Conservation (phyloP, 1,284 basidiomycete species). For the Leucoagaricus sp. region DNA sequence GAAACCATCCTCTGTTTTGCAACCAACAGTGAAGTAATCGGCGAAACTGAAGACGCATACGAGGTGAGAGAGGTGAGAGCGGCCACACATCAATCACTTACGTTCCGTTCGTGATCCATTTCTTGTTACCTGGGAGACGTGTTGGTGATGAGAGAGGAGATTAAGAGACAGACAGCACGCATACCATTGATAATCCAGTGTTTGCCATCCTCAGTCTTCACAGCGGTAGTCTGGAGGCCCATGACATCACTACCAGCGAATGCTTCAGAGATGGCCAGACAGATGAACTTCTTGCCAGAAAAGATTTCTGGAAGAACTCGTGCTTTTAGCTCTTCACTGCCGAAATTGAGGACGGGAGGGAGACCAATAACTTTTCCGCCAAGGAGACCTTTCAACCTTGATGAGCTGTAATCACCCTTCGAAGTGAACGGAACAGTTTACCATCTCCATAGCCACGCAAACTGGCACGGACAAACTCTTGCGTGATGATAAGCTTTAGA, state of each 20-base stretch:
- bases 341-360: slow-evolving; percentile 85
- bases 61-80: neutral
- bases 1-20: slow-evolving; percentile 73
- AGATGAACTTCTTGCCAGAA: slow-evolving; percentile 76
- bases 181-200: slow-evolving; percentile 82
- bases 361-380: slow-evolving; percentile 80
- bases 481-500: slow-evolving; percentile 75
- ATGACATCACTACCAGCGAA: slow-evolving; percentile 92
- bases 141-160: slow-evolving; percentile 39
- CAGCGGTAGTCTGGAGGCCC: slow-evolving; percentile 81
- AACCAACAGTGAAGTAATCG: slow-evolving; percentile 40
- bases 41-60: slow-evolving; percentile 37
- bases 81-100: slow-evolving; percentile 14
- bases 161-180: neutral
- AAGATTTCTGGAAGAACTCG: slow-evolving; percentile 83
- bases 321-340: slow-evolving; percentile 73
- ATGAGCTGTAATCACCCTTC: neutral
- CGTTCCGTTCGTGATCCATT: slow-evolving; percentile 86
- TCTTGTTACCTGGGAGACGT: slow-evolving; percentile 37
- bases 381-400: slow-evolving; percentile 47
- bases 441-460: slow-evolving; percentile 76
- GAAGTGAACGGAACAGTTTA: slow-evolving; percentile 16
- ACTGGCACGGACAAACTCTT: slow-evolving; percentile 78
- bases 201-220: slow-evolving; percentile 81
- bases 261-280: slow-evolving; percentile 85